Evolutionary conservation across 2,329 filamentous ascomycete species (phyloP), one percentile per base, ranked within the genome.

Genomic region (Claviceps pazoutovae): DNA sequence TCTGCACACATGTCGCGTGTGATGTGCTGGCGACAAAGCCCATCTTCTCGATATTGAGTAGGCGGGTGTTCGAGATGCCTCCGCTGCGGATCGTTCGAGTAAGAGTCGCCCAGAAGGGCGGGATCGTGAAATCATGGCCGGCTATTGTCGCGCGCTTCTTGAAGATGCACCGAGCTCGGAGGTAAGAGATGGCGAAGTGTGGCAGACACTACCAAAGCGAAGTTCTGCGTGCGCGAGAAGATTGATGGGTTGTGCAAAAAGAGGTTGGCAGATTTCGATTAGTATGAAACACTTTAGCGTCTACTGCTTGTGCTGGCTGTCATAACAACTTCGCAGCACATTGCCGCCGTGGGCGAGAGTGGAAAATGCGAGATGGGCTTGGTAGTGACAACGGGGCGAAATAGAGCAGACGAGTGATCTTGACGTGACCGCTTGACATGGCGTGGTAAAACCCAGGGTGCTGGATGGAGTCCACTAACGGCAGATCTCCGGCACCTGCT

Each of bases 61-160:
- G 49, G 59, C 42, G 49, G 59, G 55, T 23, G 58, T 52, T 50
- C 64, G 57, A 45, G 57, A 59, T 30, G 61, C 57, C 37, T 60
- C 61, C 21, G 58, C 57, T 17, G 59, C 57, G 43, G 68, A 62
- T 51, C 60, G 68, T 58, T 67, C 66, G 51, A 71, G 62, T 23
- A 68, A 56, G 51, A 70, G 58, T 51, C 66, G 67, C 55, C 69
- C 67, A 19, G 68, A 65, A 51, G 68, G 61, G 60, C 66, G 67
- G 51, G 68, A 67, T 54, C 68, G 65, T 46, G 68, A 66, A 53
- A 71, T 70, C 69, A 71, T 71, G 60, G 54, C 59, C 39, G 55
- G 34, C 9, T 34, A n/a, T 17, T 37, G 34, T 48, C 45, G 46
- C 30, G 51, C 49, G 44, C 19, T 43, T 43, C 37, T 41, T 26